Base-by-base conservation (phyloP, 306 rosid species). In the Hylodesmum podocarpum region DNA sequence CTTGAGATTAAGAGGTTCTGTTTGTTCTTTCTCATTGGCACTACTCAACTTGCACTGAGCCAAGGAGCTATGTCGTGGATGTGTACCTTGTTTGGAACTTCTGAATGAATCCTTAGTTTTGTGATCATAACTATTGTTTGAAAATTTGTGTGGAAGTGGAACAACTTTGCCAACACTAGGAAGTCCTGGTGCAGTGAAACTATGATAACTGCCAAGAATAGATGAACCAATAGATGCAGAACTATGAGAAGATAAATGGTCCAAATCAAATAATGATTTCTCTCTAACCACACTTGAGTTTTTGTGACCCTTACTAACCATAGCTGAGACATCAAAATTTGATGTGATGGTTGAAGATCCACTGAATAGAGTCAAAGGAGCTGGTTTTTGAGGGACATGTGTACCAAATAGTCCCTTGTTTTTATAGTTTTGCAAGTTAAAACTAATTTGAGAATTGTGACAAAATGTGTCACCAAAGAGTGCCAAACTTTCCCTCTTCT, bases 401-500 rank as follows among this genome's bases (percentile, higher is more conserved):
- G 43, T 15, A 9, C 70, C 77, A 27, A 57, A 81, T 2, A 68
- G 29, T 12, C 22, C 68, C 16, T 21, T 16, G 61, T 79, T 75
- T 79, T 57, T 36, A 14, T 19, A 36, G 37, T 51, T 63, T 57
- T 82, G 84, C 46, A 61, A 71, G 16, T 24, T 54, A 7, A 44
- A 39, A 36, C 53, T 39, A 11, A 33, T 22, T 57, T 43, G 75
- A 75, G 82, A 37, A 51, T 53, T 75, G 8, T 33, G 27, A 34
- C 10, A 33, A 8, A 36, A 6, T 36, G 18, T 41, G 8, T 76
- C 73, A 16, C 70, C 82, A 43, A 53, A 71, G 0, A 65, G 59
- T 78, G 87, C 4, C 51, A 58, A 72, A 0, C 80, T 57, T 50
- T 87, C 91, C 62, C 89, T 62, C 70, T 82, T 81, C 62, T 88